These are phyloP conservation scores for Neonectria neomacrospora DNA, from an alignment of 2,329 filamentous ascomycete species.

Conservation along the genomic window DNA sequence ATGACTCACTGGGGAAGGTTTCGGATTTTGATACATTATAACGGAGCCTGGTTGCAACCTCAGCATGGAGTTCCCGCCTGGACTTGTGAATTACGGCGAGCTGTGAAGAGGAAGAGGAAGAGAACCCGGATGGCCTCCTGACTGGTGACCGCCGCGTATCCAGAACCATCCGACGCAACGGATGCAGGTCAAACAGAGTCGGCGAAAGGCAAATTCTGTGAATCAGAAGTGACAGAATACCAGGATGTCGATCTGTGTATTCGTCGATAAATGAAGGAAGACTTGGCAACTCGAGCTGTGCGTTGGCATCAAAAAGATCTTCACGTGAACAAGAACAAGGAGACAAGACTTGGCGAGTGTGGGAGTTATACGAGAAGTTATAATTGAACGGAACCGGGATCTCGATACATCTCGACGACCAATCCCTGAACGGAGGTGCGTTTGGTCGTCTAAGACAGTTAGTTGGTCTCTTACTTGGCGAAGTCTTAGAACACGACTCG, in stretches of 20 bases:
- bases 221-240: neutral
- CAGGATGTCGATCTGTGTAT: neutral
- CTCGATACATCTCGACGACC: neutral
- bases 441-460: neutral
- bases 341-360: neutral
- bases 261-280: neutral
- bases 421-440: neutral
- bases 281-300: neutral
- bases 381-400: neutral
- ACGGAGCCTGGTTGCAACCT: neutral
- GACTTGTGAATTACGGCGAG: neutral
- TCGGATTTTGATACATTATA: constrained; percentile 35
- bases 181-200: neutral
- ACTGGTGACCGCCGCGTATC: neutral
- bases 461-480: neutral
- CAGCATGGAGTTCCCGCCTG: no score
- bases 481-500: neutral
- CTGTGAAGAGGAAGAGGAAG: constrained; percentile 2
- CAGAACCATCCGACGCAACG: neutral
- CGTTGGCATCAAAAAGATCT: neutral
- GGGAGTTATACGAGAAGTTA: neutral
- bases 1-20: constrained; percentile 37
- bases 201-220: neutral
- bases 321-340: neutral
- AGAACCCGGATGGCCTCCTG: neutral